Conservation (phyloP, 257 asterid species). For the Gynochthodes officinalis region DNA sequence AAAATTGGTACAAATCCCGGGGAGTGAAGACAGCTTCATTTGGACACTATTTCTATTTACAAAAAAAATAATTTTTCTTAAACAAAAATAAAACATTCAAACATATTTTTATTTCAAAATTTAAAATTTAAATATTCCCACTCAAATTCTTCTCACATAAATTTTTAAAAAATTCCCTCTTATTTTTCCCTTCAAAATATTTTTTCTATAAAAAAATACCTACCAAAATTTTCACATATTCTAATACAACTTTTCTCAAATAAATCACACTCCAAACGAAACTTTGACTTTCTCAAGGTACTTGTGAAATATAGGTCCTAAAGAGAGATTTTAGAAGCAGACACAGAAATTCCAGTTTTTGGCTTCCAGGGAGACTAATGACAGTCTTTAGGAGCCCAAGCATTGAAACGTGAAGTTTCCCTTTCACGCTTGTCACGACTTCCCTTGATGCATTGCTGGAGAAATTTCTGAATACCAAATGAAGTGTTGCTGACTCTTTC, state of each 20-base stretch:
- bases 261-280: too few species aligned
- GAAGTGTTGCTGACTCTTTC: slow-evolving; percentile 52
- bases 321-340: slow-evolving; percentile 34
- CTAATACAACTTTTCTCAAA: too few species aligned
- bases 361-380: slow-evolving; percentile 30
- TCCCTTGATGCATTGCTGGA: slow-evolving; percentile 19
- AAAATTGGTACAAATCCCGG: slow-evolving; percentile 11
- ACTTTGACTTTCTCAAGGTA: slow-evolving; percentile 33
- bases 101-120: too few species aligned
- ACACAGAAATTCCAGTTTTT: slow-evolving; percentile 24
- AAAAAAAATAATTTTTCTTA: too few species aligned
- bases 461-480: slow-evolving; percentile 36
- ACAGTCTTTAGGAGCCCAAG: slow-evolving; percentile 35
- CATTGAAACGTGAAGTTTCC: slow-evolving; percentile 44
- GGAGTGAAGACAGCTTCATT: slow-evolving; percentile 13
- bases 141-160: too few species aligned
- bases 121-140: too few species aligned
- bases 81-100: too few species aligned
- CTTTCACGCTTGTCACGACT: slow-evolving; percentile 26
- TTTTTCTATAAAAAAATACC: too few species aligned
- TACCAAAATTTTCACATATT: too few species aligned
- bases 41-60: too few species aligned
- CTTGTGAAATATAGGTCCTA: slow-evolving; percentile 45
- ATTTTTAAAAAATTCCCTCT: too few species aligned
- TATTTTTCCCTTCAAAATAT: too few species aligned